Evolutionary conservation across 208 protist species (phyloP), one percentile per base, ranked within the genome.

Genomic region (Leptomonas seymouri): DNA sequence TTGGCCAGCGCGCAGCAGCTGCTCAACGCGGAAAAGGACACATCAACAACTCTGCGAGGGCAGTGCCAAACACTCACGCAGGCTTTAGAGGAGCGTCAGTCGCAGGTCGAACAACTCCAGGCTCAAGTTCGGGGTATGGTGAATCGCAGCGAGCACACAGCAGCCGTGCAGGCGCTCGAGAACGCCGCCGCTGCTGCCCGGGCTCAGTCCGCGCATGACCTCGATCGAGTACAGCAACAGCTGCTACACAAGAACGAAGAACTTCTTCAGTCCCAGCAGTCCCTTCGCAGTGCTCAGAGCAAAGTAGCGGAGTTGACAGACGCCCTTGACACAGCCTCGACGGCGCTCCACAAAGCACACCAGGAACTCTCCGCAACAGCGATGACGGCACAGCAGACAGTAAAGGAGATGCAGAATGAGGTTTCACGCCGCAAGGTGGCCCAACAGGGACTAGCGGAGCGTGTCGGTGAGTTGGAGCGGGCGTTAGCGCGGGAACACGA

Each of bases 321-420:
- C n/a, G 36, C 63, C 50, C 76, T 82, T 15, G 50, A 78, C 28
- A 39, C 68, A 12, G 48, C 65, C 14, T 45, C 64, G 8, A 51
- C 79, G 8, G 50, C 65, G 15, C 60, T 76, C 5, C 63, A 76
- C 41, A 55, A 58, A n/a, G 44, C 60, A 16, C 59, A 61, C 21
- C 59, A 77, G 11, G 63, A 82, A 50, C 46, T 63, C 23, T 6
- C 30, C 15, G 56, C 72, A 0, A 34, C 23, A 8, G 34, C 46
- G 15, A 31, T 54, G 21, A 42, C 64, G 18, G 50, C 49, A 45
- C 72, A 71, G 57, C 64, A 71, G 27, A 49, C 34, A 2, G 65
- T 78, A 36, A 41, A 54, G 56, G 68, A 79, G 34, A 66, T 76
- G 61, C 55, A 54, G 4, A 55, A 62, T n/a, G 76, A 82, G 58